Conservation (phyloP, 2,329 filamentous ascomycete species). For the Ascochyta rabiei region DNA sequence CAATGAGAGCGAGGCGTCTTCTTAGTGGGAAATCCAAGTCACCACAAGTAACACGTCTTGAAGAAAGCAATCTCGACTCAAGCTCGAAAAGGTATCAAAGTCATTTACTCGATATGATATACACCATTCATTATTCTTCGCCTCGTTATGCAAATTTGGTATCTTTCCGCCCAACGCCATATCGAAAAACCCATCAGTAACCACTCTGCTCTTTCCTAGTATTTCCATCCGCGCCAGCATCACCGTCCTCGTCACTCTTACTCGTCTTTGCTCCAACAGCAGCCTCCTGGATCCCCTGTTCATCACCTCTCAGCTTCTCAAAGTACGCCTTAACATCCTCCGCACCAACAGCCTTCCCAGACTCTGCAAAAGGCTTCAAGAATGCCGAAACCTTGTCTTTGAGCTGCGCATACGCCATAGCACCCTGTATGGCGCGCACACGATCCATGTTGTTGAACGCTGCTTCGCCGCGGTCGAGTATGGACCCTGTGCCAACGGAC, state of each 20-base stretch:
- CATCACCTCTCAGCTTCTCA: conserved; percentile 89
- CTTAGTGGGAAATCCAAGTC: too few species aligned
- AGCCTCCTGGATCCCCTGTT: conserved; percentile 65
- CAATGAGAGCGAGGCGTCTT: too few species aligned
- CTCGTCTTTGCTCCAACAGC: conserved; percentile 39
- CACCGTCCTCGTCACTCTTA: conserved; percentile 34
- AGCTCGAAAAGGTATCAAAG: background rate
- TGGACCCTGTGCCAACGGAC: conserved; percentile 74
- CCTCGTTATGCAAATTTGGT: conserved; percentile 1
- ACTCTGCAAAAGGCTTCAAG: conserved; percentile 91
- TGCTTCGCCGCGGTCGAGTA: conserved; percentile 90
- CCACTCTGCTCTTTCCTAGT: conserved; percentile 49
- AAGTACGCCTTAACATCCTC: conserved; percentile 98
- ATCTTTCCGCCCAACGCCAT: conserved; percentile 2
- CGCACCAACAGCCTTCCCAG: conserved; percentile 82
- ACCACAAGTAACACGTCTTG: background rate
- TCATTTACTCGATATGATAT: background rate
- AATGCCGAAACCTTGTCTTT: conserved; percentile 97
- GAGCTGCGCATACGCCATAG: conserved; percentile 97
- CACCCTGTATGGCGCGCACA: conserved; percentile 88
- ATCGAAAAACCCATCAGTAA: conserved; percentile 31
- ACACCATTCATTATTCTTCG: conserved; percentile 1
- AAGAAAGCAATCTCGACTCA: background rate
- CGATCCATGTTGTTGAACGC: conserved; percentile 91
- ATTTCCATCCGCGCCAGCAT: conserved; percentile 32